Conservation (phyloP, 768 basidiomycete genomes). For the Boletus huronensis region DNA sequence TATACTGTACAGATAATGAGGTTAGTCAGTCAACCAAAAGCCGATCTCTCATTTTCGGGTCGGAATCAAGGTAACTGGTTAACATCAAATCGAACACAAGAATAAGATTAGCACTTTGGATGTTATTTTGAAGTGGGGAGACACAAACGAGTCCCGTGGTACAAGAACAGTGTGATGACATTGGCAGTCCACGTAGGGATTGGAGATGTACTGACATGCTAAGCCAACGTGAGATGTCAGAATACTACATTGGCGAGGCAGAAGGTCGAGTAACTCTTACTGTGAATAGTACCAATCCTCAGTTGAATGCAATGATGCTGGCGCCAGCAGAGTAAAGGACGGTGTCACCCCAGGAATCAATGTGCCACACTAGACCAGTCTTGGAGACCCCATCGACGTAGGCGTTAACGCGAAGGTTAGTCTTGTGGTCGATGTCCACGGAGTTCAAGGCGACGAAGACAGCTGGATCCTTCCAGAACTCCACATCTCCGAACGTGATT, state of each 20-base stretch:
- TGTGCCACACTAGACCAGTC: conserved; percentile 1
- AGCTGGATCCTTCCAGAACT: conserved; percentile 12
- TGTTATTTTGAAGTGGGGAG: neutral
- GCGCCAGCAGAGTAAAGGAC: neutral
- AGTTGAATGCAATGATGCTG: neutral
- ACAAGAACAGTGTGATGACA: neutral
- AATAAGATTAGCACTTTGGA: neutral
- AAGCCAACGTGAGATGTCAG: too few relatives aligned
- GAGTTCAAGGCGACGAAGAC: conserved; percentile 21
- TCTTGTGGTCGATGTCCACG: conserved; percentile 7
- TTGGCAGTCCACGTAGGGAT: neutral
- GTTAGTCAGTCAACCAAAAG: neutral
- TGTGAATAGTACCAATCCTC: neutral
- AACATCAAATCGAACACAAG: neutral
- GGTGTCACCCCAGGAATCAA: conserved; percentile 13
- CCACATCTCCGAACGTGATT: conserved; percentile 3
- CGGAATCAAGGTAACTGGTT: neutral
- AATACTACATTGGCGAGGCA: neutral
- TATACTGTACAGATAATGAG: neutral
- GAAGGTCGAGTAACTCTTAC: neutral
- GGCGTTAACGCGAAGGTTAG: conserved; percentile 9
- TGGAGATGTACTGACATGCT: neutral
- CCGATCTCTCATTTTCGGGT: too few relatives aligned
- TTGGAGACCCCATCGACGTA: conserved; percentile 10
- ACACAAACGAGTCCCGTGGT: too few relatives aligned